phyloP scores from a whole-genome alignment of 345 rosid genomes.

The Angophora floribunda region DNA sequence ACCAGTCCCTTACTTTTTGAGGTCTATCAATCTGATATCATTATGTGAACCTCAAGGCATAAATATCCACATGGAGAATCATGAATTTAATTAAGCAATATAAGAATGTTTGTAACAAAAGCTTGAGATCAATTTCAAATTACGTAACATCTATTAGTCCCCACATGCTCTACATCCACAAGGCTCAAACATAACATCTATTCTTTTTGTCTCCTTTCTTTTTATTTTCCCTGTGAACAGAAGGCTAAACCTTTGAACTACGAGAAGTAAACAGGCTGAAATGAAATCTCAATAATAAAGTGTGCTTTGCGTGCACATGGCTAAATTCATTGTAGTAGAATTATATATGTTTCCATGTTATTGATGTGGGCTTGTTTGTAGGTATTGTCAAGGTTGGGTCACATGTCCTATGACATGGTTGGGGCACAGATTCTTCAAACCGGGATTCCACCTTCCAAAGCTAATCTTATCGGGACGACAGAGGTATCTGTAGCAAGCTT shows the following conservation, averaged over 20 bases:
- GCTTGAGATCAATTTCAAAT: not conserved
- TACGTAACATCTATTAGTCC: not conserved
- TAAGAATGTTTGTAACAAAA: not conserved
- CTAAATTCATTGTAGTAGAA: not conserved
- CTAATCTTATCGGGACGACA: slow-evolving; percentile 83
- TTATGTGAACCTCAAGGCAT: not conserved
- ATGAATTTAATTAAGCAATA: not conserved
- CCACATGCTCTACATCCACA: not conserved
- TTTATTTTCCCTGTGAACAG: not conserved
- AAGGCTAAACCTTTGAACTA: not conserved
- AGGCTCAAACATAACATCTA: not conserved
- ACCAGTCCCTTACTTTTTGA: not conserved
- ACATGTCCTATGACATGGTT: slow-evolving; percentile 81
- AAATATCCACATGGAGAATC: not conserved
- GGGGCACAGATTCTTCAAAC: slow-evolving; percentile 97
- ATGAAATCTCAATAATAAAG: not conserved
- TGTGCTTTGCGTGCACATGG: not conserved
- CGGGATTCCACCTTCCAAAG: slow-evolving; percentile 85
- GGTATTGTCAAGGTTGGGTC: slow-evolving; percentile 88
- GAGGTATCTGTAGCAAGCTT: slow-evolving; percentile 88
- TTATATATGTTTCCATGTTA: not conserved
- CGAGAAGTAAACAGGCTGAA: not conserved
- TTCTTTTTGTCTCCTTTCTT: not conserved
- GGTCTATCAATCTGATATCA: not conserved
- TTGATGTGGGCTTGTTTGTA: slow-evolving; percentile 8